Evolutionary conservation across 805 yeast genomes (phyloP), one percentile per base, ranked within the genome.

Genomic region (Teunomyces gatunensis): DNA sequence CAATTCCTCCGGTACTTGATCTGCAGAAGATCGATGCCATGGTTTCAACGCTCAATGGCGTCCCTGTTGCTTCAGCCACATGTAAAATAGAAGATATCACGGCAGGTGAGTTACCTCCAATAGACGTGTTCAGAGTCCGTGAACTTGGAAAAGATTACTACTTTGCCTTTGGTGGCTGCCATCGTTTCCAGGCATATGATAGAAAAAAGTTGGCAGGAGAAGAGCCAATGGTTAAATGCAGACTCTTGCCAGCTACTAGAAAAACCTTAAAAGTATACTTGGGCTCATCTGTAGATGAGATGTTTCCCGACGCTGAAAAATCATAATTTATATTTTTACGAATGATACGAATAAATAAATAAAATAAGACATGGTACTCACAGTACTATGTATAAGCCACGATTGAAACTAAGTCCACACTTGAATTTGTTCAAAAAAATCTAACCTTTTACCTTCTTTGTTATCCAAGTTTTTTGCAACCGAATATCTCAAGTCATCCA

Each of bases 161-260:
- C 59, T 88, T 87, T 65, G 95, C 91, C 1, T 89, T 89, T 66
- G 96, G 96, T 5, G 96, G 96, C 0, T 89, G 96, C 60, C 96
- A 89, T 60, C 67, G 96, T 52, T 85, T 89, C 55, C 96, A 89
- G 63, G 96, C 96, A 0, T 89, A 89, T 60, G 94, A 88, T 48
- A 67, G 75, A 34, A 48, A 64, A 21, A 77, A 74, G 27, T 60
- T 65, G 3, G 45, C 46, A 5, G 60, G 56, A 1, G 42, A 52
- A 12, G 70, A 67, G 23, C 61, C 67, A 0, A 56, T 76, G 68
- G 95, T 89, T 7, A 83, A 78, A 57, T 84, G 89, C 63, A 84
- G 84, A 54, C 59, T 89, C 6, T 64, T 87, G 28, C 96, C 96
- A 1, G 85, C 89, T 5, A 87, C 96, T 0, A 79, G 81, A 50